phyloP scores from a whole-genome alignment of 306 rosid species.

The Cucurbita ficifolia region DNA sequence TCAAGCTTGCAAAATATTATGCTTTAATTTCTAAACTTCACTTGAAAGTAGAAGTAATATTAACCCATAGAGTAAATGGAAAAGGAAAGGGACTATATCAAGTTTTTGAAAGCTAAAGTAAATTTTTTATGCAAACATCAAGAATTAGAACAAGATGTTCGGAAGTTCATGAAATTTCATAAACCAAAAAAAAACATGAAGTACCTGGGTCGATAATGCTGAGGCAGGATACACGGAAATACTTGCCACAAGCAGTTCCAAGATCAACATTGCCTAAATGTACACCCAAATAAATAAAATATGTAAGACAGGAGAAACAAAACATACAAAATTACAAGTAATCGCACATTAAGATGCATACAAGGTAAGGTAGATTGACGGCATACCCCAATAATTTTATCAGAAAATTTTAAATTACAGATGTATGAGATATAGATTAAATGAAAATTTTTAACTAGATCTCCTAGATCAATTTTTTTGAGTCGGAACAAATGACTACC shows the following conservation, averaged over 20 bases:
- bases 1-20: background rate
- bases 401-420: no score
- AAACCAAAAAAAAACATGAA: background rate
- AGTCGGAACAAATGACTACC: background rate
- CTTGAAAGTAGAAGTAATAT: background rate
- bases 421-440: background rate
- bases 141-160: background rate
- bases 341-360: background rate
- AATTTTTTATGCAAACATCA: background rate
- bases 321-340: background rate
- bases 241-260: slow-evolving; percentile 40
- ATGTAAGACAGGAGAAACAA: background rate
- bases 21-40: background rate
- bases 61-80: background rate
- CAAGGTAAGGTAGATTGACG: background rate
- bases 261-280: slow-evolving; percentile 30
- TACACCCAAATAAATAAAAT: background rate
- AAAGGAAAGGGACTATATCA: background rate
- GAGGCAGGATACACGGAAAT: slow-evolving; percentile 32
- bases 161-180: background rate
- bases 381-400: background rate
- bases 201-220: slow-evolving; percentile 34
- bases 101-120: background rate
- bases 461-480: background rate
- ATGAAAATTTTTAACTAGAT: background rate